These are phyloP conservation scores for Phytophthora multivora DNA, from an alignment of 352 stramenopile genomes.

Conservation along the genomic window DNA sequence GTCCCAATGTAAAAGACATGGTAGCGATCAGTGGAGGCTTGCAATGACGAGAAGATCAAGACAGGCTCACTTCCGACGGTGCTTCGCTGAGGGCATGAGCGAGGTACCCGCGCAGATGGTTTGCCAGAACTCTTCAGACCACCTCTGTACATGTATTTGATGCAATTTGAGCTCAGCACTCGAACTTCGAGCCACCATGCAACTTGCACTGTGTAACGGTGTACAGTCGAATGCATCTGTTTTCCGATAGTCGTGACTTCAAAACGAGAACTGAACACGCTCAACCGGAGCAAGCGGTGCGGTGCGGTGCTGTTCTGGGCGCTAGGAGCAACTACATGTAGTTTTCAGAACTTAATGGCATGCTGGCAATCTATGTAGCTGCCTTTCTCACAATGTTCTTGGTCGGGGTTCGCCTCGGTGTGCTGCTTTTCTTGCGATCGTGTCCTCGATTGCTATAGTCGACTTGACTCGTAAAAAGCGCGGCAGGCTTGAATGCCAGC, in stretches of 20 bases:
- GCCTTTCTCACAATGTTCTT: too few species aligned
- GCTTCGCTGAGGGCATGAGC: too few species aligned
- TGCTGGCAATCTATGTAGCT: too few species aligned
- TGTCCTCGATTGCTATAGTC: constrained; percentile 5
- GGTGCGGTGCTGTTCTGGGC: too few species aligned
- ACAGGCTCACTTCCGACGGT: too few species aligned
- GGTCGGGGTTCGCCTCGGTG: too few species aligned
- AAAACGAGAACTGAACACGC: too few species aligned
- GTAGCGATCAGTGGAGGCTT: neutral
- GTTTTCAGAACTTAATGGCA: too few species aligned
- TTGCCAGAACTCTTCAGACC: constrained; percentile 3
- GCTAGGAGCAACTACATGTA: too few species aligned
- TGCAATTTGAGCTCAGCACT: neutral
- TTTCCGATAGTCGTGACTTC: too few species aligned
- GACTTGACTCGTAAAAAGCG: constrained; percentile 7
- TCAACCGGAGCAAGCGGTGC: too few species aligned
- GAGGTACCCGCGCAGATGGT: constrained; percentile 9
- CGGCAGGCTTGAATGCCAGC: neutral
- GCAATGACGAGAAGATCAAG: neutral
- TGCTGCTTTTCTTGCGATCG: neutral
- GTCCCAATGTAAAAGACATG: constrained; percentile 17
- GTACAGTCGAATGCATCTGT: too few species aligned
- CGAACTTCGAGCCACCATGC: neutral
- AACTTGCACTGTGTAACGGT: neutral
- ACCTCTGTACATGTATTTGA: neutral